These are phyloP conservation scores for Isatis tinctoria DNA, from an alignment of 345 rosid genomes.

Conservation along the genomic window DNA sequence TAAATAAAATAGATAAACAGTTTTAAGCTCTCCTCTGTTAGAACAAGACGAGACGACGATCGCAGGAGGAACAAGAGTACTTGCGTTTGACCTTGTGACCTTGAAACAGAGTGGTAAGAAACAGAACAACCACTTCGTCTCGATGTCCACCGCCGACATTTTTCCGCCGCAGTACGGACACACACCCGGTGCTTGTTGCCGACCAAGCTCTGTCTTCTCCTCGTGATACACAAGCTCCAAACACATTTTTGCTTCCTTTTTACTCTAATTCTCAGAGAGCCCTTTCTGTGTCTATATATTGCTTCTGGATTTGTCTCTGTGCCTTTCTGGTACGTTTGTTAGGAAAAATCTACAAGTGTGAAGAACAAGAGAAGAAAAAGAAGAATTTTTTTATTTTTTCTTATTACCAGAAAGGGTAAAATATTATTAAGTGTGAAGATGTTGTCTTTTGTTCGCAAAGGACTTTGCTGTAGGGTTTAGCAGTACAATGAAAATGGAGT, in stretches of 20 bases:
- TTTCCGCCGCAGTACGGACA: conserved; percentile 84
- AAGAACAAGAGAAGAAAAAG: conserved; percentile 3
- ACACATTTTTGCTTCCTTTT: conserved; percentile 41
- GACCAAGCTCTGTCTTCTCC: conserved; percentile 59
- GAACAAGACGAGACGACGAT: conserved; percentile 45
- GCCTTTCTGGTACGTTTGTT: conserved; percentile 1
- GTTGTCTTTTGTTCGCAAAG: neutral
- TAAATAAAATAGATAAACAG: neutral
- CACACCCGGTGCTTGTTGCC: conserved; percentile 68
- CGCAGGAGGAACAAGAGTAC: conserved; percentile 56
- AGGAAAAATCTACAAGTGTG: conserved; percentile 15
- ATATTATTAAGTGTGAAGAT: neutral
- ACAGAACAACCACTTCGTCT: conserved; percentile 74
- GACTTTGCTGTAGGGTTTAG: conserved; percentile 20
- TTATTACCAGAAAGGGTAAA: neutral
- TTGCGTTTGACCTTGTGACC: conserved; percentile 59
- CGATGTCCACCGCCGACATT: conserved; percentile 63
- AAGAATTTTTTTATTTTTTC: neutral
- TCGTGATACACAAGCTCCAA: conserved; percentile 45
- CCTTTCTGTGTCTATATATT: neutral
- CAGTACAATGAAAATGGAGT: conserved; percentile 9
- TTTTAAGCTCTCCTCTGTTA: neutral
- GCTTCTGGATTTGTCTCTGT: neutral
- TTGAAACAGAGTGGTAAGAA: conserved; percentile 67
- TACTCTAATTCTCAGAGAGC: neutral